A percentile compares a stretch with the other conserved stretches of the same genome.
Conservation (phyloP, 2,329 filamentous ascomycete species). For the Exophiala calicioides region DNA sequence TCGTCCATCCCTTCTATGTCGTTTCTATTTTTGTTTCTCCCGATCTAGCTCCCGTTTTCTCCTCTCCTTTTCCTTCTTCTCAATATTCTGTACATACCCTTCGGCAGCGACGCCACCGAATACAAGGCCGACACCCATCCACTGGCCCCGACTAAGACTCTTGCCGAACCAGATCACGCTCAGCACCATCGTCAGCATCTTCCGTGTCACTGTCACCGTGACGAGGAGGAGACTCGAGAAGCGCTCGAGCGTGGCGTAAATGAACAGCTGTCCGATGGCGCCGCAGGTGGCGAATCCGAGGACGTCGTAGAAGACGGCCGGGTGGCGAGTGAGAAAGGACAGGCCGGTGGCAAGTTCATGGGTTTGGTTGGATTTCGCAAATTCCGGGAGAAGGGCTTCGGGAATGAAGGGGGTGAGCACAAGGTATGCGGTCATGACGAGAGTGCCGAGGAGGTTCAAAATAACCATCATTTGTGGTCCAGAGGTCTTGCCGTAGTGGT, state of each 20-base stretch:
- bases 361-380: conserved; percentile 56
- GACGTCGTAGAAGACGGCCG: conserved; percentile 81
- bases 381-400: conserved; percentile 66
- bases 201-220: conserved; percentile 94
- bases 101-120: conserved; percentile 96
- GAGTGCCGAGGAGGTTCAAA: conserved; percentile 83
- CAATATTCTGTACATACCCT: conserved; percentile 73
- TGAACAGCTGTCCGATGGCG: conserved; percentile 93
- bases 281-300: conserved; percentile 87
- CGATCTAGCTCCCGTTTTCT: conserved; percentile 30
- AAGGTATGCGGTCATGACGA: conserved; percentile 75
- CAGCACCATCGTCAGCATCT: conserved; percentile 99
- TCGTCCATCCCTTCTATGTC: too few relatives aligned
- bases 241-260: conserved; percentile 90
- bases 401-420: conserved; percentile 78
- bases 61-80: conserved; percentile 80
- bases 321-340: conserved; percentile 76
- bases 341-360: conserved; percentile 79
- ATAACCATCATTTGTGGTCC: conserved; percentile 99
- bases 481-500: conserved; percentile 71
- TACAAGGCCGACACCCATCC: conserved; percentile 86
- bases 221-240: conserved; percentile 92
- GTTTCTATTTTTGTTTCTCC: conserved; percentile 4
- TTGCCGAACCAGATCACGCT: conserved; percentile 96
- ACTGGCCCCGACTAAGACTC: conserved; percentile 81